Base-by-base conservation (phyloP, 192 early-diverging fungal species). In the Coemansia sp. region DNA sequence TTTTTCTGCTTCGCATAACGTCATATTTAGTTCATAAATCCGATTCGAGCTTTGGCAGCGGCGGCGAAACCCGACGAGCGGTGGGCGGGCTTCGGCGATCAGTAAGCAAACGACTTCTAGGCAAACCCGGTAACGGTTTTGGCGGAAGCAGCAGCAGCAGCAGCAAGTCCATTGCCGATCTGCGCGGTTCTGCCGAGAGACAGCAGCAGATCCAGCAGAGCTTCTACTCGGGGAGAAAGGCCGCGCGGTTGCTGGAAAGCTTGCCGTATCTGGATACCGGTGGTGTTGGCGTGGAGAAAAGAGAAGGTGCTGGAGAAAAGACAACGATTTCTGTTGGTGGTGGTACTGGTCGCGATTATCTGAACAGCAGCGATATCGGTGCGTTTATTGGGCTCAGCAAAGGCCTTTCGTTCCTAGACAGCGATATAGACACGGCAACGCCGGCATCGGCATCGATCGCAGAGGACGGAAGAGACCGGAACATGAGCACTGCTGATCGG, bases 21-120 rank as follows among this genome's bases (percentile, higher is more conserved):
- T 40, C 43, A 5, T 8, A 9, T 72, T 56, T 72, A 72, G 70
- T 63, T 39, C 58, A 66, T 38, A 65, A 58, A 48, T 60, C 63
- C 12, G 63, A 22, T 39, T 50, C 51, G 8, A 48, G 61, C 25
- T 55, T 48, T 38, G 61, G 40, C 44, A 69, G 70, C 50, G 68
- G 70, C 50, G 68, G 65, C 48, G 57, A 51, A 32, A 55, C 38
- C 49, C 45, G 64, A 3, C 51, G 63, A 40, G 57, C 56, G 17
- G 38, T 42, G n/a, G 57, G 57, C 4, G 76, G 76, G 37, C 61
- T 79, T 9, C 50, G 76, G 56, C 70, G 76, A 70, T 73, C 76
- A 61, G 71, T 70, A 10, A 79, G 71, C 56, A 61, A 64, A 43
- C 67, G 68, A 20, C 55, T 72, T 32, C 42, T 69, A 6, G 64